Base-by-base conservation (phyloP, 345 rosid genomes). In the Aurinia saxatilis region DNA sequence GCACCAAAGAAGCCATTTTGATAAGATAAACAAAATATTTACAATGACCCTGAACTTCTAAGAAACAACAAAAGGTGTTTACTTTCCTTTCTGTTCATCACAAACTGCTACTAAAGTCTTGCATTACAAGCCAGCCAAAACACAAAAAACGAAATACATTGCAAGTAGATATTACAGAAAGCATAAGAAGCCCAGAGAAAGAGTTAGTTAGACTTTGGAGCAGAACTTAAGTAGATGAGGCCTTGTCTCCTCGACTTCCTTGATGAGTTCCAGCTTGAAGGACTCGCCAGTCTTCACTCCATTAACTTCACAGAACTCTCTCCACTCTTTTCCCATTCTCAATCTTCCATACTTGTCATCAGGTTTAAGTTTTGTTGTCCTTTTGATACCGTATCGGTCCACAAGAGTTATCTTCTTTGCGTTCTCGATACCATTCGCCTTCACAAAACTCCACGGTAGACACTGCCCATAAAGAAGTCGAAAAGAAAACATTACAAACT, bases 261-360 rank as follows among this genome's bases (percentile, higher is more conserved):
- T 65, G 47, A 65, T 25, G 63, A 54, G 48, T 46, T 55, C 63
- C 11, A 65, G 17, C 63, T 25, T 25, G 10, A 65, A 55, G 21
- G 63, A 55, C 0, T 45, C 63, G 16, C 48, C 63, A 7, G 1
- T 31, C 8, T 45, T 65, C 55, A 65, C 55, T 15, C 31, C 62
- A 45, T 35, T 65, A 45, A n/a, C 55, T 10, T 54, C 14, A 45
- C 70, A 65, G 19, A 54, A 54, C 19, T 54, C 47, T 65, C 11
- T 45, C 70, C 70, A 54, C 38, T n/a, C 70, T 44, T 45, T 65
- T 55, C 70, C 62, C 38, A 65, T 0, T 44, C 54, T 54, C 54
- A 15, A 11, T 23, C 2, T 12, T 45, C 54, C 70, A 34, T 11
- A 0, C 8, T 19, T 33, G 25, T 33, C 7, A 0, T 13, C 10